Evolutionary conservation across 805 yeast genomes (phyloP).

Genomic region (Wickerhamomyces bisporus): DNA sequence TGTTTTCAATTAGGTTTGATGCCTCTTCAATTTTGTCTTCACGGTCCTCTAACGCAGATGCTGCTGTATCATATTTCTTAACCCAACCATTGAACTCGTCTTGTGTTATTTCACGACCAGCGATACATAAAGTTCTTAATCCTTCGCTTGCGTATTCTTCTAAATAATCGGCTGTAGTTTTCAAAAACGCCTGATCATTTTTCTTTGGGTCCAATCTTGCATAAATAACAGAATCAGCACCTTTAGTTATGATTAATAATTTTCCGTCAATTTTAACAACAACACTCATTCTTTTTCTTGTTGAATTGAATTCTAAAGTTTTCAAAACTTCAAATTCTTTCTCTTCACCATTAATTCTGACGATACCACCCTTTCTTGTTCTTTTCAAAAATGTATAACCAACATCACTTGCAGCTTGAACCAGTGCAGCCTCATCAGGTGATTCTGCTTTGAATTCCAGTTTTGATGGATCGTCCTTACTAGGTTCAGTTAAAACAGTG

Average conservation of each 20-base stretch:
- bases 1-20: conserved; percentile 68
- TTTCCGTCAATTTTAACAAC: conserved; percentile 61
- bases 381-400: conserved; percentile 64
- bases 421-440: conserved; percentile 88
- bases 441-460: conserved; percentile 67
- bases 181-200: conserved; percentile 42
- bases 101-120: conserved; percentile 64
- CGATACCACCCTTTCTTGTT: conserved; percentile 62
- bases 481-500: conserved; percentile 68
- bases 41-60: conserved; percentile 57
- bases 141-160: conserved; percentile 83
- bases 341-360: conserved; percentile 64
- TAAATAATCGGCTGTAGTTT: conserved; percentile 64
- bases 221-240: conserved; percentile 80
- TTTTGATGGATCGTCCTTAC: conserved; percentile 51
- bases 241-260: conserved; percentile 71
- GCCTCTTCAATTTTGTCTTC: conserved; percentile 70
- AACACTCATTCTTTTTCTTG: conserved; percentile 86
- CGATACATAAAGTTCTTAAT: conserved; percentile 74
- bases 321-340: conserved; percentile 70
- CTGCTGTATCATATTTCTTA: conserved; percentile 54
- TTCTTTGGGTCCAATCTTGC: conserved; percentile 49
- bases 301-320: conserved; percentile 72
- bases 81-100: conserved; percentile 60
- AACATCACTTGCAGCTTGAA: conserved; percentile 72